Conservation (phyloP, 345 rosid species). For the Rhodomyrtus tomentosa region DNA sequence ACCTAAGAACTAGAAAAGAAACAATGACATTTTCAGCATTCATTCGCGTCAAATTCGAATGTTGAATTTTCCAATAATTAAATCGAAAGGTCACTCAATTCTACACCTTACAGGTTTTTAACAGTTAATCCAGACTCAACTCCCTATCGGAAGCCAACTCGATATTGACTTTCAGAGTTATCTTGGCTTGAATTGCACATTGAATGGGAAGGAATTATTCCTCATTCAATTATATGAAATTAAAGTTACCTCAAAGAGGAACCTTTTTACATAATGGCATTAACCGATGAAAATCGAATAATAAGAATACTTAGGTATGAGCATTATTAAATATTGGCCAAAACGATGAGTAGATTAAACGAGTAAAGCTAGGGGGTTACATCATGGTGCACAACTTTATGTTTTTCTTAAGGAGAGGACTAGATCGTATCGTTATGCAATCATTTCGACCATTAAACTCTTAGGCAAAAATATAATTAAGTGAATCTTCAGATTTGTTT, state of each 20-base stretch:
- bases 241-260: background rate
- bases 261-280: background rate
- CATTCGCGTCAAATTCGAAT: background rate
- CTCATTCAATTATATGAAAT: background rate
- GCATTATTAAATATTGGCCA: too few relatives aligned
- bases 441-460: background rate
- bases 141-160: too few relatives aligned
- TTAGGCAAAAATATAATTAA: background rate
- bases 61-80: background rate
- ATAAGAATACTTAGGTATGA: background rate
- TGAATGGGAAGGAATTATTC: background rate
- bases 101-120: too few relatives aligned
- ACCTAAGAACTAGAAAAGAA: background rate
- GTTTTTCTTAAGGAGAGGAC: background rate
- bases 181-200: background rate
- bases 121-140: too few relatives aligned
- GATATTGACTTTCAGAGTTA: background rate
- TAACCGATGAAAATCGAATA: background rate
- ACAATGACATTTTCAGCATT: background rate
- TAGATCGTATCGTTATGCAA: background rate
- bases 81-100: too few relatives aligned
- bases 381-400: background rate
- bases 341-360: too few relatives aligned
- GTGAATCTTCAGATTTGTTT: background rate
- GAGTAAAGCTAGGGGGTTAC: background rate